A percentile compares a stretch with the other conserved stretches of the same genome.
Evolutionary conservation across 352 stramenopile species (phyloP).

Genomic region (Globisporangium viniferum): DNA sequence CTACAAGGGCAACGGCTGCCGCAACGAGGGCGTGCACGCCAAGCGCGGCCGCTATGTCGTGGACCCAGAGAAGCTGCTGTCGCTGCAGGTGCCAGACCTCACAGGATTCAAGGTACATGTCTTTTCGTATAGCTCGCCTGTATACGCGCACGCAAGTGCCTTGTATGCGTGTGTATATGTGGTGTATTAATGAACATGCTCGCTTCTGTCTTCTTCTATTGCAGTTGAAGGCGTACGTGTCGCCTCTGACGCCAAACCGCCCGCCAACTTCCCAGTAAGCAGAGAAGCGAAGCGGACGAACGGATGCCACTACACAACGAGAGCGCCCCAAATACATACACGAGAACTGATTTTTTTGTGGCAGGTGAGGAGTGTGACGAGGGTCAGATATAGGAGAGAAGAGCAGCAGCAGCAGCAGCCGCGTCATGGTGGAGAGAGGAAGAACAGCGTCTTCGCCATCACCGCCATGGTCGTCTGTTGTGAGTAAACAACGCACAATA

Average conservation of each 20-base stretch:
- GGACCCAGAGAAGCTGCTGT: constrained; percentile 88
- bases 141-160: background rate
- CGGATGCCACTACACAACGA: background rate
- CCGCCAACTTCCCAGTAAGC: constrained; percentile 20
- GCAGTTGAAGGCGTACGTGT: constrained; percentile 86
- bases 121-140: background rate
- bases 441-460: background rate
- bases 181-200: background rate
- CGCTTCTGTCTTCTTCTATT: constrained; percentile 7
- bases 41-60: constrained; percentile 92
- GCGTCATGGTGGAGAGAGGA: background rate
- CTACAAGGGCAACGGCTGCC: constrained; percentile 95
- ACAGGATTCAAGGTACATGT: constrained; percentile 84
- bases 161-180: background rate
- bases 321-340: background rate
- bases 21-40: constrained; percentile 89
- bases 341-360: background rate
- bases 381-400: background rate
- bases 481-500: background rate
- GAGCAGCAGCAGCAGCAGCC: background rate
- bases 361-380: background rate
- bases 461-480: background rate
- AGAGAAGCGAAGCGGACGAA: constrained; percentile 1
- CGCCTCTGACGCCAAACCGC: constrained; percentile 62
- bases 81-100: constrained; percentile 93